A percentile compares a stretch with the other conserved stretches of the same genome.
Evolutionary conservation across 176 grass and related monocot species (phyloP).

Genomic region (Dendrocalamus sinicus): DNA sequence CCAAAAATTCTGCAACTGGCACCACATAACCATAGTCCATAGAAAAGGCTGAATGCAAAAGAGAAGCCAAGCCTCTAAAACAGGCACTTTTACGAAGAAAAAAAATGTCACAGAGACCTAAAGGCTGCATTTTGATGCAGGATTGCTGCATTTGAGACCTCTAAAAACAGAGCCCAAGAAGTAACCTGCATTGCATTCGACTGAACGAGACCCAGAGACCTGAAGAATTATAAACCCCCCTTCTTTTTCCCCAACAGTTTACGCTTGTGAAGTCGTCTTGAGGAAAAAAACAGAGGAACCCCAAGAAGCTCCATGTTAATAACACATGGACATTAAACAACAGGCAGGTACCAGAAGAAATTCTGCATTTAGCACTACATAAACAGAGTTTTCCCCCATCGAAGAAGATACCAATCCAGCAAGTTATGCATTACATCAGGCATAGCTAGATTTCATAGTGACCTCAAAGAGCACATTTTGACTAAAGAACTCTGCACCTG

Average conservation of each 20-base stretch:
- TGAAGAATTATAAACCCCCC: background rate
- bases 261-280: background rate
- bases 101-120: background rate
- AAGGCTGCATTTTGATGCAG: background rate
- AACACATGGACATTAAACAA: background rate
- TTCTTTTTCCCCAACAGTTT: background rate
- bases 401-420: background rate
- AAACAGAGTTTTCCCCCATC: too few species aligned
- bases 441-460: background rate
- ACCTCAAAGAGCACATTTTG: background rate
- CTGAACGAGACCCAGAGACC: background rate
- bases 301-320: background rate
- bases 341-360: background rate
- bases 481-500: slow-evolving; percentile 10
- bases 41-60: slow-evolving; percentile 6
- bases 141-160: background rate
- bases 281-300: background rate
- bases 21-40: slow-evolving; percentile 11
- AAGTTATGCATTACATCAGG: background rate
- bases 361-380: background rate
- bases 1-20: slow-evolving; percentile 41
- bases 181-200: background rate
- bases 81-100: background rate
- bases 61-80: slow-evolving; percentile 33
- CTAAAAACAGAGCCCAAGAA: background rate